Evolutionary conservation across 1,284 basidiomycete genomes (phyloP).

Genomic region (Puccinia horiana): DNA sequence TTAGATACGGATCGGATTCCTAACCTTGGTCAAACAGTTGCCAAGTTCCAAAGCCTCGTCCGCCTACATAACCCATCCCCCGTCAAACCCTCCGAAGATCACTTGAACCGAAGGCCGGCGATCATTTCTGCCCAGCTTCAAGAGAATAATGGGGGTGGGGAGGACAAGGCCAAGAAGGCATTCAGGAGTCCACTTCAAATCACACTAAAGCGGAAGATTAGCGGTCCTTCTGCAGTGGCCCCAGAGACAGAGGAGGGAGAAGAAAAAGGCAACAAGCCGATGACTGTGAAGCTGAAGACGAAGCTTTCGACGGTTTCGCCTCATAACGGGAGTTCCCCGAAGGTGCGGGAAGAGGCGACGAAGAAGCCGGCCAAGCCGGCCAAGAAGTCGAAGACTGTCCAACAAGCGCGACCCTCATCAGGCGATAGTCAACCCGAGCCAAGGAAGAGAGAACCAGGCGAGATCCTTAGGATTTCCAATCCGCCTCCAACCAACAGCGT

Average conservation of each 20-base stretch:
- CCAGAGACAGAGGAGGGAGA: neutral
- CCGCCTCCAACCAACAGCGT: neutral
- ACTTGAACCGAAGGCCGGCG: neutral
- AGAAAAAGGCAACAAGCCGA: neutral
- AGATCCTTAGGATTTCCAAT: constrained; percentile 10
- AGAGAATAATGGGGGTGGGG: neutral
- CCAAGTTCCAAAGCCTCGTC: constrained; percentile 11
- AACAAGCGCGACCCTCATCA: neutral
- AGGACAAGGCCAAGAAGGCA: neutral
- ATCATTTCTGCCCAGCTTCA: neutral
- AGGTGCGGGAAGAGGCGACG: neutral
- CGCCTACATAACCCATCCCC: neutral
- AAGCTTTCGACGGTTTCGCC: neutral
- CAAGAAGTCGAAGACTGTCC: neutral
- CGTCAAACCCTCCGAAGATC: neutral
- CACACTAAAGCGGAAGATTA: constrained; percentile 6
- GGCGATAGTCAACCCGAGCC: neutral
- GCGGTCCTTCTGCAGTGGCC: neutral
- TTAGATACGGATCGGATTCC: constrained; percentile 11
- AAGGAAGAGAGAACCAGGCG: neutral
- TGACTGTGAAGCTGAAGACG: constrained; percentile 1
- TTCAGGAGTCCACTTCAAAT: constrained; percentile 21
- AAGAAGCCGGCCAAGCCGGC: neutral
- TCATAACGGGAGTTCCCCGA: neutral
- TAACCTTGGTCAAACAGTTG: constrained; percentile 4